These are phyloP conservation scores for Cordyceps militaris DNA, from an alignment of 2,329 filamentous ascomycete species.

Conservation along the genomic window DNA sequence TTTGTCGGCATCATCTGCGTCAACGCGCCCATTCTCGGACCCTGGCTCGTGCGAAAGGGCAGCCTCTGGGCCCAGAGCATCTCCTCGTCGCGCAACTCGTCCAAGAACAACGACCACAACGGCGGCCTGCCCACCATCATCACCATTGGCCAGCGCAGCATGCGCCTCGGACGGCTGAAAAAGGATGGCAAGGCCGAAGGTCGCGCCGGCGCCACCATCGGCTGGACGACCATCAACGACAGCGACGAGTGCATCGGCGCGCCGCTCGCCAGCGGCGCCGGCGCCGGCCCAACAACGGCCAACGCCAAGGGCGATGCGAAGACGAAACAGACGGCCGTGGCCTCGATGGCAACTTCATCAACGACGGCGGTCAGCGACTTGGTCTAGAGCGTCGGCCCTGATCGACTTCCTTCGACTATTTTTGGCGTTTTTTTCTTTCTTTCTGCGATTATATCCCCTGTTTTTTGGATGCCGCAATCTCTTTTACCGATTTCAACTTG, in stretches of 20 bases:
- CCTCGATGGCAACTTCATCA: conserved; percentile 1
- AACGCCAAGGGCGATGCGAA: not conserved
- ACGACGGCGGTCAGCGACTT: conserved; percentile 3
- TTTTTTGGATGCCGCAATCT: not conserved
- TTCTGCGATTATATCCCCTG: not conserved
- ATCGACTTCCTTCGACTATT: not conserved
- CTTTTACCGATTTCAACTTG: not conserved
- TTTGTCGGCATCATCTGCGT: conserved; percentile 20
- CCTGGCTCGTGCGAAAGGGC: conserved; percentile 19
- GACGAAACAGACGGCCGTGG: not conserved
- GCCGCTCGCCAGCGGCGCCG: not conserved
- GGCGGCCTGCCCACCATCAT: conserved; percentile 14
- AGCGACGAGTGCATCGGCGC: conserved; percentile 18
- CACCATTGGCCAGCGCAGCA: conserved; percentile 18
- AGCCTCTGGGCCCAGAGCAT: conserved; percentile 14
- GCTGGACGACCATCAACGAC: conserved; percentile 19
- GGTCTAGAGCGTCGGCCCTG: not conserved
- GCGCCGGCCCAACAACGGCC: too few species aligned
- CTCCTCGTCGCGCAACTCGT: conserved; percentile 8
- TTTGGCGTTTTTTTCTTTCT: not conserved
- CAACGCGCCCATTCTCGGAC: conserved; percentile 19
- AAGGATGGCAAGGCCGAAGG: conserved; percentile 14
- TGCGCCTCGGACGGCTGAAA: conserved; percentile 14
- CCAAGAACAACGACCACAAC: conserved; percentile 8
- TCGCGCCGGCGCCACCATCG: conserved; percentile 7